Evolutionary conservation across 495 filamentous ascomycete species (phyloP), one percentile per base, ranked within the genome.

Genomic region (Sordaria brevicollis): DNA sequence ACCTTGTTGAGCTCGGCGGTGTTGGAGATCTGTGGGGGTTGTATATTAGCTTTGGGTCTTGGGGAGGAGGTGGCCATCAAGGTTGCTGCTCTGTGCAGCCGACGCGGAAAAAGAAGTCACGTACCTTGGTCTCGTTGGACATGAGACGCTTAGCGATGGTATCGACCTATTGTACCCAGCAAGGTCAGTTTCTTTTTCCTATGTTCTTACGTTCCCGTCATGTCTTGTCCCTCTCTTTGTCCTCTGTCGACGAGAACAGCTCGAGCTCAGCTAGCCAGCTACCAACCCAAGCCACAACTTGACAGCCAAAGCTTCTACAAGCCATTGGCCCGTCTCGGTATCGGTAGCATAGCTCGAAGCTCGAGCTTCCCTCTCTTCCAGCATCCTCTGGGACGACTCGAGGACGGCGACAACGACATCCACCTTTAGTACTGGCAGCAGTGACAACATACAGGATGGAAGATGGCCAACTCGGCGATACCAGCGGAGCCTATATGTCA

Each of bases 91-190:
- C 38, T 21, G 10, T 17, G 19, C 33, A 31, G n/a, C n/a, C 38
- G 29, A 35, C 13, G 17, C 5, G 36, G 7, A 6, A n/a, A 49
- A 35, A 31, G 17, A 17, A 31, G 36, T 34, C 33, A 68, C 73
- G 70, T 35, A 93, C 91, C 81, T 85, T 88, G 74, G 87, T 87
- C 77, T 97, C 90, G 80, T 99, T 98, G 89, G 93, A 97, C 95
- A 99, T 99, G 82, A 99, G 89, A 65, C 95, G 92, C 85, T 99
- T 99, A 65, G 95, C 93, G 70, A 93, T 97, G 49, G 95, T 99
- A 80, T 99, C 95, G 81, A 99, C 93, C 92, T 95, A 77, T 75
- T 8, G n/a, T 57, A 7, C n/a, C 15, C 33, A n/a, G 25, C 69
- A 79, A n/a, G 21, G 79, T 75, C 66, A 75, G 65, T 39, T 36